Base-by-base conservation (phyloP, 805 yeast genomes). In the Yarrowia sp. region DNA sequence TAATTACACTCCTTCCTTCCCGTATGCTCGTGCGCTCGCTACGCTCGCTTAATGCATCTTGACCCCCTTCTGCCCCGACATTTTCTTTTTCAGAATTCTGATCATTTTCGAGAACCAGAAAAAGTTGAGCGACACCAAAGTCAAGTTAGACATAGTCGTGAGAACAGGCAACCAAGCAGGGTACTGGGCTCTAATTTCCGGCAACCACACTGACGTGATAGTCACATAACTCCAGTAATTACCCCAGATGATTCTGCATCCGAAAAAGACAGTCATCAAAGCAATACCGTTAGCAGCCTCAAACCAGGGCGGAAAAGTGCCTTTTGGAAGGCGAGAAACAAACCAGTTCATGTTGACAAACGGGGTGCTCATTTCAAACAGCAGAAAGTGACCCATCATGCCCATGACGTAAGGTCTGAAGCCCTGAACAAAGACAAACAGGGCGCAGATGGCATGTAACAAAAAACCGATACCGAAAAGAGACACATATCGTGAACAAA, bases 301-400 rank as follows among this genome's bases (percentile, higher is more conserved):
- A 10, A 84, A 65, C 68, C 72, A 79, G 28, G 79, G 79, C 45
- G 89, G 86, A 61, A 90, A 80, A 3, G 84, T 75, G 3, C 88
- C 89, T 1, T 80, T 80, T 0, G 96, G 95, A 15, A 92, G 79
- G 70, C 89, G 87, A 36, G 88, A 82, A 38, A 91, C 86, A 75
- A 88, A 92, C 97, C 98, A 95, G 75, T 95, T 90, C 73, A 90
- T 74, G 76, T 95, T 96, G 67, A 95, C 97, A 76, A 95, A 95
- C 8, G 98, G 98, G 1, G 98, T 90, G 53, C 96, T 88, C 44
- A 89, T 81, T 77, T 95, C 99, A 75, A 89, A 95, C 58, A 89
- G 74, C 70, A 95, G 80, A 74, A 92, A 95, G 18, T 87, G 85
- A 1, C 96, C 93, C 32, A 89, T 83, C 85, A 89, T 88, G 60